Evolutionary conservation across 768 basidiomycete species (phyloP).

Genomic region (Agaricus blazei): DNA sequence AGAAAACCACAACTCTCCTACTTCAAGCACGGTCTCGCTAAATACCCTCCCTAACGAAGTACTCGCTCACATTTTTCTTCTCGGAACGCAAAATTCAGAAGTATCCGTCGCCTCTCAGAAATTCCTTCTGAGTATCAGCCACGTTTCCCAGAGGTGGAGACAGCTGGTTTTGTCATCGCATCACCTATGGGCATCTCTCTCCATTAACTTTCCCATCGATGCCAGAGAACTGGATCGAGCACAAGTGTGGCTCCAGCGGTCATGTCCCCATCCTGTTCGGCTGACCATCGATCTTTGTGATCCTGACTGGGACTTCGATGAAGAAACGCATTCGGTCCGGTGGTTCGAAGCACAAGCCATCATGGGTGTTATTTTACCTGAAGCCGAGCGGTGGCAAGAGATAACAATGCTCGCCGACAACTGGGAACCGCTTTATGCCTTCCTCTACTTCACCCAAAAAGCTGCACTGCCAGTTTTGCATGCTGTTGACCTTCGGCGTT

Average conservation of each 20-base stretch:
- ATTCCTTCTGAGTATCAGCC: slow-evolving; percentile 28
- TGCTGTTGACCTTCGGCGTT: slow-evolving; percentile 42
- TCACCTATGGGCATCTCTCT: slow-evolving; percentile 47
- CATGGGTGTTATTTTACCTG: slow-evolving; percentile 39
- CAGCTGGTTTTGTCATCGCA: slow-evolving; percentile 38
- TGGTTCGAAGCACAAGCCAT: slow-evolving; percentile 40
- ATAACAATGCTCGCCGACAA: slow-evolving; percentile 54
- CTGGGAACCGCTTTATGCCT: slow-evolving; percentile 52
- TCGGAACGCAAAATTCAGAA: slow-evolving; percentile 16
- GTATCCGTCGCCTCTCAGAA: slow-evolving; percentile 10
- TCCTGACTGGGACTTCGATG: slow-evolving; percentile 47
- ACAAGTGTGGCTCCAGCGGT: slow-evolving; percentile 37
- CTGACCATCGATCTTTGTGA: slow-evolving; percentile 57
- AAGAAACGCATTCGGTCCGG: slow-evolving; percentile 38
- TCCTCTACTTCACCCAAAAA: slow-evolving; percentile 35
- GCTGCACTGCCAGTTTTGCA: slow-evolving; percentile 32
- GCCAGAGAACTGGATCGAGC: slow-evolving; percentile 30
- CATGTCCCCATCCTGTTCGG: slow-evolving; percentile 39
- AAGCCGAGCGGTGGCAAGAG: slow-evolving; percentile 40
- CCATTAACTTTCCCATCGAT: slow-evolving; percentile 39
- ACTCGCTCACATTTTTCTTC: slow-evolving; percentile 28
- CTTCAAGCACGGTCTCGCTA: slow-evolving; percentile 10
- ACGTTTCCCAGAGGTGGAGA: slow-evolving; percentile 50
- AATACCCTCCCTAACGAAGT: slow-evolving; percentile 28
- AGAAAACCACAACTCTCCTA: background rate